Conservation (phyloP, 2,329 filamentous ascomycete genomes). For the Dothiorella sarmentorum region DNA sequence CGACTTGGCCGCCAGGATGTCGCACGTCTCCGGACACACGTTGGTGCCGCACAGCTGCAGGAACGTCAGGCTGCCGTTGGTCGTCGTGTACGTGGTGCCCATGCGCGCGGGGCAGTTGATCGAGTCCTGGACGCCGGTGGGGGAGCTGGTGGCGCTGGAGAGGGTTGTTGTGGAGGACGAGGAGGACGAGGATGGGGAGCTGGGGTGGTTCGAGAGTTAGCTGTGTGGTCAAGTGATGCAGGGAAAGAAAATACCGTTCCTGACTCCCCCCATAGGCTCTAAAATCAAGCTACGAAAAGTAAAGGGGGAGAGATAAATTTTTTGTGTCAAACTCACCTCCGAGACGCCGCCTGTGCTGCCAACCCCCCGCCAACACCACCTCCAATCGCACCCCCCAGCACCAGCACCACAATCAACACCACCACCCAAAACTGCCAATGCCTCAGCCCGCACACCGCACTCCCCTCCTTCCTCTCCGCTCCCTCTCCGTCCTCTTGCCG, state of each 20-base stretch:
- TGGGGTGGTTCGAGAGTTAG: too few relatives aligned
- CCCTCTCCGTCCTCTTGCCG: not conserved
- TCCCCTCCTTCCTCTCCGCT: not conserved
- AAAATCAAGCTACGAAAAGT: too few relatives aligned
- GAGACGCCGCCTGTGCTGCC: not conserved
- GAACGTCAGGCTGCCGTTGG: not conserved
- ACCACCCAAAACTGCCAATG: not conserved
- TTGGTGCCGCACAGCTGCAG: conserved; percentile 9
- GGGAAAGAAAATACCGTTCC: too few relatives aligned
- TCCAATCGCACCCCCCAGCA: not conserved
- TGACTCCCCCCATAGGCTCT: too few relatives aligned
- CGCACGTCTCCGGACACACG: conserved; percentile 10
- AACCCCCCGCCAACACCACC: conserved; percentile 6
- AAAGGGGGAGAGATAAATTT: too few relatives aligned
- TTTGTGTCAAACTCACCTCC: too few relatives aligned
- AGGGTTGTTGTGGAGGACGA: conserved; percentile 1
- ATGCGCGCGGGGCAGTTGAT: not conserved
- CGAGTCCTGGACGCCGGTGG: not conserved
- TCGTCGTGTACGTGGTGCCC: not conserved
- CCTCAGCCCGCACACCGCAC: conserved; percentile 3
- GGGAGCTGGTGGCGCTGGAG: not conserved
- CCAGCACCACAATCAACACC: not conserved
- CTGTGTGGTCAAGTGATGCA: too few relatives aligned
- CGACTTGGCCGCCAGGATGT: not conserved
- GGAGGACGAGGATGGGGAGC: not conserved